Evolutionary conservation across 495 filamentous ascomycete species (phyloP), one percentile per base, ranked within the genome.

Genomic region (Penicillium longicatenatum): DNA sequence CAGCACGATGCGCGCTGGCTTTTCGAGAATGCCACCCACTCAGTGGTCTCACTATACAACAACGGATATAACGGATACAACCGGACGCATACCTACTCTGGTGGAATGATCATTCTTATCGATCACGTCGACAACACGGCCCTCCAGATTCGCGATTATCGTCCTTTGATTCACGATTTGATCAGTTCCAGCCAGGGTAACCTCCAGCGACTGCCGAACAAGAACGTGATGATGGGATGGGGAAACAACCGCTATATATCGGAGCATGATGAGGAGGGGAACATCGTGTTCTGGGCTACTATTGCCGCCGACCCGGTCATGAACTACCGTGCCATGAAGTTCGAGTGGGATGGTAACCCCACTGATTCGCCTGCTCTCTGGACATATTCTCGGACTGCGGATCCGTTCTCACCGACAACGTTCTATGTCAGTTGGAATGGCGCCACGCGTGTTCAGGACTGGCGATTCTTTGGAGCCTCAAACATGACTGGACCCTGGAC

Each of bases 1-100:
- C 84, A 88, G 59, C 84, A 88, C 61, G 82, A 88, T 66, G 85
- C 82, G 4, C 76, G 84, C 11, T 84, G 76, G 70, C 57, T 85
- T 19, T 74, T 62, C 22, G 79, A 85, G 61, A 75, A 81, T 52
- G 64, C 71, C 9, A 84, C 81, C 4, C 71, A 79, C 50, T 76
- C 80, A 16, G 56, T 77, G 4, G 58, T 85, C n/a, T 81, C 81
- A 16, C 68, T 85, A 3, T 85, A 77, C 63, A 83, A 85, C 62
- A 86, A 86, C 60, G 79, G 76, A 2, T 77, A 66, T 55, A 83
- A 82, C 52, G 75, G 73, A 6, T 78, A 70, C 61, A 82, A 81
- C 62, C 67, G 61, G 43, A 79, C 81, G 0, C 75, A 77, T 37
- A 51, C 65, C 2, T 75, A 75, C 37, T 85, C 83, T 16, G 76